Conservation (phyloP, 1,139 yeast genomes). For the Magnusiomyces clavatus region DNA sequence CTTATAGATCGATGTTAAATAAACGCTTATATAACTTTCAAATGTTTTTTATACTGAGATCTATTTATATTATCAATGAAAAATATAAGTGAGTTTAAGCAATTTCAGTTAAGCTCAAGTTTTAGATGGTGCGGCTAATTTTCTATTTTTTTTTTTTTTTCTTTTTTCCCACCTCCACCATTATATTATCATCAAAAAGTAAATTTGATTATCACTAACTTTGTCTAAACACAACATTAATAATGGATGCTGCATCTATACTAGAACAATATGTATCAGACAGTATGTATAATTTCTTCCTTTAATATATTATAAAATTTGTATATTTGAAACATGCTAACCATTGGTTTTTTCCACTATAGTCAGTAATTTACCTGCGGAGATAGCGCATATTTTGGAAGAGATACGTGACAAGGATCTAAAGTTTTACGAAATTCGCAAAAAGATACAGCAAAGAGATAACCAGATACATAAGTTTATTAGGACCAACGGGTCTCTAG, state of each 20-base stretch:
- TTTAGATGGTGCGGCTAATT: too few species aligned
- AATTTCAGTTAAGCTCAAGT: too few species aligned
- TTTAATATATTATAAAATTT: not conserved
- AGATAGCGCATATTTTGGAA: slow-evolving; percentile 69
- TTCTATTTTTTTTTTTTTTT: not conserved
- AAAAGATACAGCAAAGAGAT: slow-evolving; percentile 65
- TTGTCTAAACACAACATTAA: not conserved
- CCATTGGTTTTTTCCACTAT: not conserved
- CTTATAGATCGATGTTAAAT: too few species aligned
- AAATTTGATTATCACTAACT: not conserved
- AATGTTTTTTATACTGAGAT: too few species aligned
- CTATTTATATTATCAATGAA: too few species aligned
- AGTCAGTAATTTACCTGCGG: slow-evolving; percentile 82
- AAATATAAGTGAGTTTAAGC: too few species aligned
- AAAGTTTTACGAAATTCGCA: slow-evolving; percentile 57
- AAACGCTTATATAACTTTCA: too few species aligned
- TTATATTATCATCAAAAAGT: not conserved
- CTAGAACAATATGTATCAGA: slow-evolving; percentile 68
- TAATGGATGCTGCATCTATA: slow-evolving; percentile 70
- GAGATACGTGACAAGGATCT: slow-evolving; percentile 70
- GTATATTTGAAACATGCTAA: too few species aligned
- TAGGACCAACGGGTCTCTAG: slow-evolving; percentile 72
- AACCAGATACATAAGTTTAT: slow-evolving; percentile 70
- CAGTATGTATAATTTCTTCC: slow-evolving; percentile 22
- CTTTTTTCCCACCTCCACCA: not conserved